These are phyloP conservation scores for Bidens hawaiensis DNA, from an alignment of 140 eudicot species.

Conservation along the genomic window DNA sequence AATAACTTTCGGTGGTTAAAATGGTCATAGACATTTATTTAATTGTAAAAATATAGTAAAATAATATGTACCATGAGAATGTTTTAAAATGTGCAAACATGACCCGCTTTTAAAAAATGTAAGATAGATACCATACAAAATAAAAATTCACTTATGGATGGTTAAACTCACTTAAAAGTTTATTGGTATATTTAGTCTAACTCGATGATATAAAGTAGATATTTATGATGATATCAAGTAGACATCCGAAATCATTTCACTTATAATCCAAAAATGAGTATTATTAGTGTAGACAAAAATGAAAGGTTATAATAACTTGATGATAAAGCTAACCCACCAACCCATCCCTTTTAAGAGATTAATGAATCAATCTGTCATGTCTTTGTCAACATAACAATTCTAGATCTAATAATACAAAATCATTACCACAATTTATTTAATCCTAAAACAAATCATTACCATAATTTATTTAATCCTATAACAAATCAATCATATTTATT, in stretches of 20 bases:
- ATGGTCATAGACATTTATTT: too few species aligned
- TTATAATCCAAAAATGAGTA: not conserved
- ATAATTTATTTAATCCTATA: slow-evolving; percentile 2
- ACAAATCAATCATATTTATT: slow-evolving; percentile 9
- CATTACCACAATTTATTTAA: too few species aligned
- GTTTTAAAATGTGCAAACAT: too few species aligned
- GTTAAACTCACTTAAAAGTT: too few species aligned
- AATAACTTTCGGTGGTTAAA: too few species aligned
- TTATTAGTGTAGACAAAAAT: not conserved
- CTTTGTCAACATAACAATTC: slow-evolving; percentile 10
- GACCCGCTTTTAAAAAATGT: too few species aligned
- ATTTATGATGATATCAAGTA: not conserved
- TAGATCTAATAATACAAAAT: not conserved
- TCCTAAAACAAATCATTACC: too few species aligned
- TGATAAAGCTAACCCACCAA: slow-evolving; percentile 45
- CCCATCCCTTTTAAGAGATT: slow-evolving; percentile 11
- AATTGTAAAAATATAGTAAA: not conserved
- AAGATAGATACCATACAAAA: too few species aligned
- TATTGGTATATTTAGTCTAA: too few species aligned
- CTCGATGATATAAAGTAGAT: too few species aligned
- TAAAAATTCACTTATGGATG: too few species aligned
- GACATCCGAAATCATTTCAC: not conserved
- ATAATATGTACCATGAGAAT: not conserved
- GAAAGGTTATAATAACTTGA: slow-evolving; percentile 20
- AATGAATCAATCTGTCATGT: slow-evolving; percentile 10